Percentiles rank a stretch among this genome's conserved stretches.
Evolutionary conservation across 2,329 filamentous ascomycete species (phyloP).

Genomic region (Neocatenulostroma microsporum): DNA sequence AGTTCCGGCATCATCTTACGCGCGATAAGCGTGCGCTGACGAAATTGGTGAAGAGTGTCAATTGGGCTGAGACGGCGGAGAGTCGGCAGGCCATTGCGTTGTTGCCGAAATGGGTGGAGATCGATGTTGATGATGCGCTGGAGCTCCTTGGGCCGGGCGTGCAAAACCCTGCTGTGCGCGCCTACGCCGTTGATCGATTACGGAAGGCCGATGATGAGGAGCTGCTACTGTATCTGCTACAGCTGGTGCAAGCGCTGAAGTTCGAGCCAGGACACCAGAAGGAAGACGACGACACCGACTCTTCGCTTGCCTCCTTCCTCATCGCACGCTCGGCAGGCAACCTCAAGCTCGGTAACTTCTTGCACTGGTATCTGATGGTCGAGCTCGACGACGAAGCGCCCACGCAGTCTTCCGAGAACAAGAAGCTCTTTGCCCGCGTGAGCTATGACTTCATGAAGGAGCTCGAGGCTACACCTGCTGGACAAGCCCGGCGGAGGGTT

Average conservation of each 20-base stretch:
- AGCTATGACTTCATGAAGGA: slow-evolving; percentile 95
- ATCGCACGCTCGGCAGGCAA: slow-evolving; percentile 82
- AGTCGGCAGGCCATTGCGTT: slow-evolving; percentile 83
- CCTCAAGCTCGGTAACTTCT: slow-evolving; percentile 84
- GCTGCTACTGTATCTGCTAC: slow-evolving; percentile 79
- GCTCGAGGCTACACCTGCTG: slow-evolving; percentile 62
- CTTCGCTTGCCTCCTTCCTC: slow-evolving; percentile 80
- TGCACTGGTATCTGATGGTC: slow-evolving; percentile 98
- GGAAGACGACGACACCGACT: slow-evolving; percentile 53
- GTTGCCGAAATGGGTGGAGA: slow-evolving; percentile 87
- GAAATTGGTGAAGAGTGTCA: slow-evolving; percentile 96
- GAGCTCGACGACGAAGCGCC: slow-evolving; percentile 72
- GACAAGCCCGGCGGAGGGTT: slow-evolving; percentile 64
- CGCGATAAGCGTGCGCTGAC: slow-evolving; percentile 80
- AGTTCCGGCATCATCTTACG: slow-evolving; percentile 89
- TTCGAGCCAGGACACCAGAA: slow-evolving; percentile 65
- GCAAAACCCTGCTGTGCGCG: slow-evolving; percentile 77
- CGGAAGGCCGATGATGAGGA: slow-evolving; percentile 91
- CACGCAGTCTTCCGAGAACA: slow-evolving; percentile 63
- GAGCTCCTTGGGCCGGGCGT: slow-evolving; percentile 90
- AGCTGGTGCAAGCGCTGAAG: slow-evolving; percentile 92
- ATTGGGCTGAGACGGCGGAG: slow-evolving; percentile 82
- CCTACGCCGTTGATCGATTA: slow-evolving; percentile 86
- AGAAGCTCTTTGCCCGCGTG: slow-evolving; percentile 82
- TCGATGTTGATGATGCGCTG: slow-evolving; percentile 92